Conservation (phyloP, 345 rosid species). For the Lepidium didymum region DNA sequence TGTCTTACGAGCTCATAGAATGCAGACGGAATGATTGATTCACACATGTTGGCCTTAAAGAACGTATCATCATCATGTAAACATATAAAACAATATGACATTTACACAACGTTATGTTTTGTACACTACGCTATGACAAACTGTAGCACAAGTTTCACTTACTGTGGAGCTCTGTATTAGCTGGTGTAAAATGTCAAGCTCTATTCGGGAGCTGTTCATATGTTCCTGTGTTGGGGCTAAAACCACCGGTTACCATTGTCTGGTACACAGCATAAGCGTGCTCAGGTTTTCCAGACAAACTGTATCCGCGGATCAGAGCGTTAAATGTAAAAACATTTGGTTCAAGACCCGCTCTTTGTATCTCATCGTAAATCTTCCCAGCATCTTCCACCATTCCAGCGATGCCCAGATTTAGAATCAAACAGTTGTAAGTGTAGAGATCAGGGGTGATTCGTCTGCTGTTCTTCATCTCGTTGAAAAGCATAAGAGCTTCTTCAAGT, state of each 20-base stretch:
- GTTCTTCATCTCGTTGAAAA: constrained; percentile 60
- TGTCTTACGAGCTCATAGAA: background rate
- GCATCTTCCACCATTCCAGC: constrained; percentile 69
- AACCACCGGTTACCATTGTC: constrained; percentile 77
- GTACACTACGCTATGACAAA: constrained; percentile 18
- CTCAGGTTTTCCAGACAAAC: constrained; percentile 57
- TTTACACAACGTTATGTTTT: constrained; percentile 23
- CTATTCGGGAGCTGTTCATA: constrained; percentile 81
- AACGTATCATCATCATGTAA: constrained; percentile 18
- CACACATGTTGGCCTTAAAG: background rate
- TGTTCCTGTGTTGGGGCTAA: constrained; percentile 74
- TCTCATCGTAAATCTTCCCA: constrained; percentile 50
- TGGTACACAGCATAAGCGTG: constrained; percentile 69
- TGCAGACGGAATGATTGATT: constrained; percentile 11
- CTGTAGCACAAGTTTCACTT: constrained; percentile 2
- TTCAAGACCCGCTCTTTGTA: constrained; percentile 55
- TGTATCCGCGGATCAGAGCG: constrained; percentile 73
- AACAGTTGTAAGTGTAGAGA: constrained; percentile 75
- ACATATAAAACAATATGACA: constrained; percentile 17
- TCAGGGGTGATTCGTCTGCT: constrained; percentile 52
- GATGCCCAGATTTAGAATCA: constrained; percentile 60
- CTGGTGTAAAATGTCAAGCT: constrained; percentile 21
- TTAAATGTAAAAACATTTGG: constrained; percentile 84
- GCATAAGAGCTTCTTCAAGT: constrained; percentile 56
- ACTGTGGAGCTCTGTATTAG: constrained; percentile 9